A percentile compares a stretch with the other conserved stretches of the same genome.
These are phyloP conservation scores for Passiflora organensis DNA, from an alignment of 345 rosid genomes.

Conservation along the genomic window DNA sequence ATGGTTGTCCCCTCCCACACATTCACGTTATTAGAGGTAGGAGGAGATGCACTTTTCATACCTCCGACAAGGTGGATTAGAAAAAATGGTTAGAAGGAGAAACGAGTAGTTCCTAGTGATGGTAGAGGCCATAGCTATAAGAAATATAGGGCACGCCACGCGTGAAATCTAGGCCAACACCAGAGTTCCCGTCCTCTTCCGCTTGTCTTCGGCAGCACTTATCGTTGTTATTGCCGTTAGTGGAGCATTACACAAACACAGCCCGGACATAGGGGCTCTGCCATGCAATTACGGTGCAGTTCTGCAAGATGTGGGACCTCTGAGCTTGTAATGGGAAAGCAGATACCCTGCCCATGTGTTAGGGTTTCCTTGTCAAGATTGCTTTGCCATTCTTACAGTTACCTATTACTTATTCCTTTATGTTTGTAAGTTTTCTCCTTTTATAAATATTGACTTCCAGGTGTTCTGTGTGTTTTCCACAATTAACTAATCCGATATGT, in stretches of 20 bases:
- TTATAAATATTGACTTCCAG: no score
- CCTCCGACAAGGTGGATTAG: slow-evolving; percentile 5
- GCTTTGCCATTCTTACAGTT: no score
- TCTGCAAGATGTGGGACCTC: slow-evolving; percentile 11
- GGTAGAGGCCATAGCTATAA: slow-evolving; percentile 14
- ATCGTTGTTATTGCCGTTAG: slow-evolving; percentile 12
- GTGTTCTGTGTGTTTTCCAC: no score
- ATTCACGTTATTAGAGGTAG: slow-evolving; percentile 5
- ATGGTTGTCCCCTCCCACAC: slow-evolving; percentile 16
- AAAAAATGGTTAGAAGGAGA: slow-evolving; percentile 23
- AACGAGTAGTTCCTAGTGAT: slow-evolving; percentile 9
- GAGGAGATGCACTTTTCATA: background rate
- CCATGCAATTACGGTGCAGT: slow-evolving; percentile 7
- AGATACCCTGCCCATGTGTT: no score
- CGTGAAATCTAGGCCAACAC: slow-evolving; percentile 39
- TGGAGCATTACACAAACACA: slow-evolving; percentile 11
- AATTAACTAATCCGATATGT: no score
- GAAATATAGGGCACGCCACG: slow-evolving; percentile 23
- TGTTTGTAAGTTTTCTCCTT: no score
- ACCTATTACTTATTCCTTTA: no score
- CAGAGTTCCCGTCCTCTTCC: slow-evolving; percentile 13
- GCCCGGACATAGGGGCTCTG: slow-evolving; percentile 17
- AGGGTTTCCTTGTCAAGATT: no score
- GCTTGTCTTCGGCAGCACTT: slow-evolving; percentile 25
- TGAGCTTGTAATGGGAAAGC: background rate